A percentile compares a stretch with the other conserved stretches of the same genome.
Conservation (phyloP, 2,329 filamentous ascomycete genomes). For the Pseudogymnoascus sp. region DNA sequence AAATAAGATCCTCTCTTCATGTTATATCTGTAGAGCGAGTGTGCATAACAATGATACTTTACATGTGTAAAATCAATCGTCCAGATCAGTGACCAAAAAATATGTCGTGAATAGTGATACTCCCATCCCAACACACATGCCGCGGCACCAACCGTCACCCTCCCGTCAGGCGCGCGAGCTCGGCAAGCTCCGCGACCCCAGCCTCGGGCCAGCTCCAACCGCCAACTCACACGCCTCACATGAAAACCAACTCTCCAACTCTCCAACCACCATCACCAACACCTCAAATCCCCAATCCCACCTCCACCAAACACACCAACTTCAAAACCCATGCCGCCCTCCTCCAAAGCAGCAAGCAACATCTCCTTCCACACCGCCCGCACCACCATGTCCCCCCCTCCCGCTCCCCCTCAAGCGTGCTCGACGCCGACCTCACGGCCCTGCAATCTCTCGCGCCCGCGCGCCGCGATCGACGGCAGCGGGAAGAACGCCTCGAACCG, state of each 20-base stretch:
- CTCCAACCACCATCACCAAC: not conserved
- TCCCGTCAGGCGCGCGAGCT: not conserved
- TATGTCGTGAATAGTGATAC: not conserved
- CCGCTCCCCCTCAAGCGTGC: constrained; percentile 49
- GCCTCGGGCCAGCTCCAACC: not conserved
- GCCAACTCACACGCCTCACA: not conserved
- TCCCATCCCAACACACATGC: not conserved
- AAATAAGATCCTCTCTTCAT: constrained; percentile 9
- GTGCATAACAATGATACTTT: constrained; percentile 10
- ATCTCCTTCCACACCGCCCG: constrained; percentile 7
- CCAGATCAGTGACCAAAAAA: not conserved
- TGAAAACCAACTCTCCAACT: not conserved
- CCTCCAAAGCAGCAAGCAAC: constrained; percentile 1
- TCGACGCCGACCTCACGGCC: constrained; percentile 50
- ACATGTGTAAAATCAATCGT: not conserved
- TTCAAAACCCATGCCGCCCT: constrained; percentile 1
- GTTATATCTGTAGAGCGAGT: constrained; percentile 9
- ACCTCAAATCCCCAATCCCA: not conserved
- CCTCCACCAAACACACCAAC: not conserved
- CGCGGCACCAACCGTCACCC: not conserved
- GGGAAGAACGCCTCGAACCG: constrained; percentile 53
- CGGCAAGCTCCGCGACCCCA: not conserved
- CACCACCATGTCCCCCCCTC: constrained; percentile 22
- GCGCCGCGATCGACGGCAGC: not conserved
- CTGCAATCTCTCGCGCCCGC: constrained; percentile 31